Evolutionary conservation across 306 rosid genomes (phyloP), one percentile per base, ranked within the genome.

Genomic region (Cucurbita moschata): DNA sequence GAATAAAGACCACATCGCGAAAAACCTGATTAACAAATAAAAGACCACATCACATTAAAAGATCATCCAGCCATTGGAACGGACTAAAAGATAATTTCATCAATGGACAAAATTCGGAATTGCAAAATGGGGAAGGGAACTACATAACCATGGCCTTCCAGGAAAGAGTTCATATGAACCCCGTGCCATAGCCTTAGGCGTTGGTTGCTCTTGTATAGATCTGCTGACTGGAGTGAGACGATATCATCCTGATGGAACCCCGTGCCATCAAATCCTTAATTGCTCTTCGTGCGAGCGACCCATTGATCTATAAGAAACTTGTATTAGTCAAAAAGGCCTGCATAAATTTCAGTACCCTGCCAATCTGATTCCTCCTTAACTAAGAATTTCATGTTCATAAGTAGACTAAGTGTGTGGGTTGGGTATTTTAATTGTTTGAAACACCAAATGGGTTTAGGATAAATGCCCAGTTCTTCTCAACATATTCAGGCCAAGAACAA

Each of bases 191-290:
- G 1, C 42, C 76, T 39, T 21, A 73, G 30, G 76, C 56, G 49
- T 54, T 73, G 54, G 76, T 73, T 13, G 65, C 54, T 40, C 76
- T n/a, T 18, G 76, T 73, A 52, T 73, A 73, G 52, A 73, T 73
- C 76, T 73, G 66, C 54, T 73, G 76, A 23, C 76, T 73, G 13
- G 76, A 3, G 40, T 73, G 76, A 1, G 76, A 40, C 0, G 76
- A 73, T 18, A 73, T 56, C 76, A 73, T 73, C 21, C 76, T 56
- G 30, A 73, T 73, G 0, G 65, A 37, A 38, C 76, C 76, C 19
- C 65, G 49, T 11, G 76, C 65, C 76, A 73, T 73, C 53, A 73
- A 56, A 55, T 73, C 76, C 65, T 73, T 56, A 21, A 73, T 73
- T 40, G 76, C 76, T 56, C 67, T 40, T 18, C 76, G 53, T 16